Conservation (phyloP, 768 basidiomycete species). For the Heimioporus sp. region DNA sequence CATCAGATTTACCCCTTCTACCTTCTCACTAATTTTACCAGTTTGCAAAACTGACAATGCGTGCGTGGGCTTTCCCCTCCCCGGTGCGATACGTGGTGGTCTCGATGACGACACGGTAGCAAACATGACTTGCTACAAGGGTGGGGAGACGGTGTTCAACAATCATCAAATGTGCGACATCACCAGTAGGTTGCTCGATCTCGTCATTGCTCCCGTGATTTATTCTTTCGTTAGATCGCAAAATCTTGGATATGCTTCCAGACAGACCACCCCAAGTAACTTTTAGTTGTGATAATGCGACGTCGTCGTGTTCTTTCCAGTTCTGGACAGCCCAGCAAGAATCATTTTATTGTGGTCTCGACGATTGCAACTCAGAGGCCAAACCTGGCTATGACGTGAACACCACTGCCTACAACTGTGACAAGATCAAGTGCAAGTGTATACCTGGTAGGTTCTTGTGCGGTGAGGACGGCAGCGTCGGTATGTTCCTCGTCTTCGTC, state of each 20-base stretch:
- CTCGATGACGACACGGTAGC: slow-evolving; percentile 39
- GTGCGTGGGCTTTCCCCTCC: slow-evolving; percentile 77
- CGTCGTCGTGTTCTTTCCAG: slow-evolving; percentile 83
- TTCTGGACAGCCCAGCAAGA: slow-evolving; percentile 97
- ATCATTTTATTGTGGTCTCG: slow-evolving; percentile 91
- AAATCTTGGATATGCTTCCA: slow-evolving; percentile 91
- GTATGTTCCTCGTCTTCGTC: slow-evolving; percentile 45
- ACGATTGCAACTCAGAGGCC: slow-evolving; percentile 56
- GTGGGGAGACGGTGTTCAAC: slow-evolving; percentile 89
- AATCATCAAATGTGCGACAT: slow-evolving; percentile 99
- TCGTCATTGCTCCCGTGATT: not conserved
- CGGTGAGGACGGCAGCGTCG: slow-evolving; percentile 91
- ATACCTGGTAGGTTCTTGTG: slow-evolving; percentile 95
- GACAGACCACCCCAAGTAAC: slow-evolving; percentile 93
- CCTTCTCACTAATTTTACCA: slow-evolving; percentile 30
- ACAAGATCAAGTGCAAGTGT: slow-evolving; percentile 85
- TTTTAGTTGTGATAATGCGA: slow-evolving; percentile 76
- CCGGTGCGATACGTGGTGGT: slow-evolving; percentile 36
- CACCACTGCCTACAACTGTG: slow-evolving; percentile 74
- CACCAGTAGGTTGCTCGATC: slow-evolving; percentile 65
- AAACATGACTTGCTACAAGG: slow-evolving; percentile 93
- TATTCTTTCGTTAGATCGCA: slow-evolving; percentile 60
- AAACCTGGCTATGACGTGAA: slow-evolving; percentile 61
- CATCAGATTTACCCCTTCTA: not conserved
- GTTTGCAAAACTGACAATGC: slow-evolving; percentile 84